A percentile compares a stretch with the other conserved stretches of the same genome.
Evolutionary conservation across 306 rosid species (phyloP).

Genomic region (Parietaria judaica): DNA sequence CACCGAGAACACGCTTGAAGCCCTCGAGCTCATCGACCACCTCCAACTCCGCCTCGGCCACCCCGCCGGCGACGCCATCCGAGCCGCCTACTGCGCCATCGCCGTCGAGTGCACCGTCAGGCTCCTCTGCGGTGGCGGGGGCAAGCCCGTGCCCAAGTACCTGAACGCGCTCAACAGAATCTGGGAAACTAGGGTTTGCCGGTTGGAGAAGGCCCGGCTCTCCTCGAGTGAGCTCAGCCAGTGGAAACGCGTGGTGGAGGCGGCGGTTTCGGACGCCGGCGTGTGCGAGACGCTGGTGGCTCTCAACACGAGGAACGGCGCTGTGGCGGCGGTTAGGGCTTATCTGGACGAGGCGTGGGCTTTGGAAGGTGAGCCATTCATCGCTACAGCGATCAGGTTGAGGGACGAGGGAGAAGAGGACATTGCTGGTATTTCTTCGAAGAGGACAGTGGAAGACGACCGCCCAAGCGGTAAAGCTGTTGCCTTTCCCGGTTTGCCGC

Average conservation of each 20-base stretch:
- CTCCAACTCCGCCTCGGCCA: constrained; percentile 24
- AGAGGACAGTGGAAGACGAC: constrained; percentile 11
- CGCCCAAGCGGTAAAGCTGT: constrained; percentile 16
- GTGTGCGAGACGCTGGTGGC: constrained; percentile 32
- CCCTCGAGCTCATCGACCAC: constrained; percentile 41
- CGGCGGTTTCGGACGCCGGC: constrained; percentile 39
- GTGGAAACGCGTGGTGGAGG: constrained; percentile 45
- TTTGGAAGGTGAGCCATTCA: constrained; percentile 43
- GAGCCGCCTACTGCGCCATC: constrained; percentile 55
- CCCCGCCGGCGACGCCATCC: constrained; percentile 28
- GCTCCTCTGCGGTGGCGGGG: constrained; percentile 25
- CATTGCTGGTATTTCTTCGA: neutral
- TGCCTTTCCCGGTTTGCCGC: neutral
- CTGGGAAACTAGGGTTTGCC: constrained; percentile 48
- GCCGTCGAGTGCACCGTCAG: constrained; percentile 67
- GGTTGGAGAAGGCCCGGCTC: constrained; percentile 22
- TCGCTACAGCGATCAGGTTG: constrained; percentile 26
- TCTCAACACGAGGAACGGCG: constrained; percentile 43
- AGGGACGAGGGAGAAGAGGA: constrained; percentile 7
- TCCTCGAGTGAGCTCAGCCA: constrained; percentile 32
- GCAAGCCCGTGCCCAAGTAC: constrained; percentile 30
- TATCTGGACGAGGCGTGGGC: constrained; percentile 56
- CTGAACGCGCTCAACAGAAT: constrained; percentile 40
- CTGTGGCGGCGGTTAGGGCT: constrained; percentile 29
- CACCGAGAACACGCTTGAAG: constrained; percentile 35